Conservation (phyloP, 352 stramenopile species). For the Globisporangium viniferum region DNA sequence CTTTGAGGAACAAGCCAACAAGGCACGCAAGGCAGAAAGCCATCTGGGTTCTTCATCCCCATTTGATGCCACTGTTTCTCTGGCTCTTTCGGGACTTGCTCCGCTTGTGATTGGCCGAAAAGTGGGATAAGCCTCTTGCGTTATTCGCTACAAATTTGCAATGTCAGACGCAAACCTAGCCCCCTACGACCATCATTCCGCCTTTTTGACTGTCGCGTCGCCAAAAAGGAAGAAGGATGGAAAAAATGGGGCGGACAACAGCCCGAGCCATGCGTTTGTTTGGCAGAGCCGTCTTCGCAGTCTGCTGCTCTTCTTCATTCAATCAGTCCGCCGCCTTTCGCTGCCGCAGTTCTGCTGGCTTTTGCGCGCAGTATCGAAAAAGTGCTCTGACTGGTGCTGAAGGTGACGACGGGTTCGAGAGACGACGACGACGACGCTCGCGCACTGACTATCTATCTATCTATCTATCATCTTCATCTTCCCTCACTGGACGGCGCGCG, state of each 20-base stretch:
- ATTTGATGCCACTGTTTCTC: constrained; percentile 6
- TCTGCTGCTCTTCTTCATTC: constrained; percentile 7
- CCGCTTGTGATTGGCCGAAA: background rate
- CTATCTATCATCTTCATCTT: background rate
- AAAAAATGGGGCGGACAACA: constrained; percentile 2
- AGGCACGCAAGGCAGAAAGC: constrained; percentile 9
- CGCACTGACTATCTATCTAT: constrained; percentile 7
- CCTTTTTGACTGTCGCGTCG: background rate
- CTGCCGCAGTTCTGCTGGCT: background rate
- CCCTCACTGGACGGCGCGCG: constrained; percentile 1
- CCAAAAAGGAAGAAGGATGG: background rate
- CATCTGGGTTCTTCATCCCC: too few relatives aligned
- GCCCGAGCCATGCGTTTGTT: background rate
- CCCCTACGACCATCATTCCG: background rate
- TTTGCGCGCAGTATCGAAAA: constrained; percentile 11
- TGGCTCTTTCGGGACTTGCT: constrained; percentile 7
- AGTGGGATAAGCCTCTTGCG: background rate
- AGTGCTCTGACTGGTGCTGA: background rate
- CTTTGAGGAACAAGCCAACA: background rate
- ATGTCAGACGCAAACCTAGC: background rate
- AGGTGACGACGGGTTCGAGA: background rate
- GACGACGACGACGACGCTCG: background rate
- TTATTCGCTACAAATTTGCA: background rate
- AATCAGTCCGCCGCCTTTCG: background rate
- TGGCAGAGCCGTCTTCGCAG: constrained; percentile 10